These are phyloP conservation scores for Neurospora cerealis DNA, from an alignment of 495 filamentous ascomycete genomes.

Conservation along the genomic window DNA sequence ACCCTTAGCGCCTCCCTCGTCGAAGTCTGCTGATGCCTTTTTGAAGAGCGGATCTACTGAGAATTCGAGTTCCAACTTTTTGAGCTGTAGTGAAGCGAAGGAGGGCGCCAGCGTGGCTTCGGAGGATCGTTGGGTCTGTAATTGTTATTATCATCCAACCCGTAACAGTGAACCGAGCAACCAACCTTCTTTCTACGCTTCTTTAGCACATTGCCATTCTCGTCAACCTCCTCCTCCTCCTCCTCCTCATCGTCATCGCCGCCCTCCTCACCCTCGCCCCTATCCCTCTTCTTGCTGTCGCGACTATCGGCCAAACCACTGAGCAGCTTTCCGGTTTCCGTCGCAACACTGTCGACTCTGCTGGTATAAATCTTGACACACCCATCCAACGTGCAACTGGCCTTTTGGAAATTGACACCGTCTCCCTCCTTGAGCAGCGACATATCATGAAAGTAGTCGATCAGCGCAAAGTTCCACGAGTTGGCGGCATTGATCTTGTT, in stretches of 20 bases:
- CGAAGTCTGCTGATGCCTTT: constrained; percentile 95
- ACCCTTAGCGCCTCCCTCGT: constrained; percentile 95
- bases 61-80: constrained; percentile 96
- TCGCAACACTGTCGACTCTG: constrained; percentile 94
- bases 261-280: constrained; percentile 46
- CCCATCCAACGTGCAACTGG: constrained; percentile 94
- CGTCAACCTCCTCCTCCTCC: constrained; percentile 70
- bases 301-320: constrained; percentile 90
- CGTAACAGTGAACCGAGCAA: background rate
- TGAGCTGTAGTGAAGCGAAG: constrained; percentile 80
- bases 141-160: background rate
- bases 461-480: constrained; percentile 98
- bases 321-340: constrained; percentile 89
- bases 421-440: constrained; percentile 92
- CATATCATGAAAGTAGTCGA: constrained; percentile 99
- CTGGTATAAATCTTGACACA: constrained; percentile 99
- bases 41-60: constrained; percentile 97
- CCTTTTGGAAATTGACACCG: constrained; percentile 96
- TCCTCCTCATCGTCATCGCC: constrained; percentile 58
- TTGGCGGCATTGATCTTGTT: constrained; percentile 99
- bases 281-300: constrained; percentile 56
- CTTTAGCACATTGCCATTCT: constrained; percentile 64
- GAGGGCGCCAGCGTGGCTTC: constrained; percentile 86
- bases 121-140: constrained; percentile 58
- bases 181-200: constrained; percentile 60